A percentile compares a stretch with the other conserved stretches of the same genome.
These are phyloP conservation scores for Diutina mesorugosa DNA, from an alignment of 1,139 yeast genomes.

Conservation along the genomic window DNA sequence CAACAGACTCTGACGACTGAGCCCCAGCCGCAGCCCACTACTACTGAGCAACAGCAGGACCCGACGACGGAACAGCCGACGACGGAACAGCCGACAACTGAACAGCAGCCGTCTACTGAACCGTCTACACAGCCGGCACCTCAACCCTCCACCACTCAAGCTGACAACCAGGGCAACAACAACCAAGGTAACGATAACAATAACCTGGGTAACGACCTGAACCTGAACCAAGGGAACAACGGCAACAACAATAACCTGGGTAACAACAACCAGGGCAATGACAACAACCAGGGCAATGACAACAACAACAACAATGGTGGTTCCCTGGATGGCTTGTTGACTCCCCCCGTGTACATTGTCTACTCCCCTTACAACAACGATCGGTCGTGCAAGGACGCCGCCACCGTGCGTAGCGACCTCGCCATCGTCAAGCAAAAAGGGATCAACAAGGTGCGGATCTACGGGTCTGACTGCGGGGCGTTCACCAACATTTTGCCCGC, in stretches of 20 bases:
- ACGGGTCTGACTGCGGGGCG: slow-evolving; percentile 78
- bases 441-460: slow-evolving; percentile 53
- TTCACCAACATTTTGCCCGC: slow-evolving; percentile 53
- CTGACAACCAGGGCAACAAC: background rate
- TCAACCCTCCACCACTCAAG: background rate
- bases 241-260: background rate
- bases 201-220: too few species aligned
- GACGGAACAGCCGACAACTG: background rate
- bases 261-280: background rate
- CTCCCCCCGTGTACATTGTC: slow-evolving; percentile 11
- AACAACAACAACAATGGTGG: background rate
- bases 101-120: background rate
- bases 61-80: background rate
- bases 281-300: background rate
- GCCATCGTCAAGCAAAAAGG: slow-evolving; percentile 44
- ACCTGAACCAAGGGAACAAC: too few species aligned
- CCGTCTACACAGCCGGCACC: background rate
- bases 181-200: background rate
- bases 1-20: background rate
- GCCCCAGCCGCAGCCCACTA: background rate
- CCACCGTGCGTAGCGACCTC: slow-evolving; percentile 47
- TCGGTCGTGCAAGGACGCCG: slow-evolving; percentile 50
- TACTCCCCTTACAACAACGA: slow-evolving; percentile 73
- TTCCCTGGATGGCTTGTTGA: background rate
- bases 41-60: background rate